A percentile compares a stretch with the other conserved stretches of the same genome.
These are phyloP conservation scores for Alternaria brassicicola DNA, from an alignment of 2,329 filamentous ascomycete species.

Conservation along the genomic window DNA sequence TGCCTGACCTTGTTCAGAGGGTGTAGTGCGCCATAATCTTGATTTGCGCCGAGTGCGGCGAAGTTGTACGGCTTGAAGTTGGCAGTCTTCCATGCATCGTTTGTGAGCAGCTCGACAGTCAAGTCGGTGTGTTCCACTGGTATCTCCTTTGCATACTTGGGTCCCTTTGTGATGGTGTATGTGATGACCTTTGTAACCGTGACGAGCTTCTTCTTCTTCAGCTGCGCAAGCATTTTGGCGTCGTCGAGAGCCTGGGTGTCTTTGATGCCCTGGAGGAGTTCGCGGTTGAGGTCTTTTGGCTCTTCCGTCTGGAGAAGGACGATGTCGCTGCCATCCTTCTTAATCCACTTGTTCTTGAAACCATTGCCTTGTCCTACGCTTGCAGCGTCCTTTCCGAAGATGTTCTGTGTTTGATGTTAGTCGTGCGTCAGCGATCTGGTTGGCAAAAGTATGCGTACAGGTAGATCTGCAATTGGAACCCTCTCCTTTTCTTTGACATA, in stretches of 20 bases:
- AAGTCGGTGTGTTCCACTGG: slow-evolving; percentile 93
- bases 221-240: slow-evolving; percentile 75
- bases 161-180: slow-evolving; percentile 83
- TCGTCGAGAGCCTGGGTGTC: slow-evolving; percentile 72
- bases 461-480: slow-evolving; percentile 55
- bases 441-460: slow-evolving; percentile 40
- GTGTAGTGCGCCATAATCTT: slow-evolving; percentile 57
- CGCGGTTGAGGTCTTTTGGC: slow-evolving; percentile 79
- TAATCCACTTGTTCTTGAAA: slow-evolving; percentile 76
- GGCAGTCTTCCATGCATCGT: slow-evolving; percentile 88
- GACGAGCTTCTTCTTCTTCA: slow-evolving; percentile 92
- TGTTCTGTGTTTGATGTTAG: slow-evolving; percentile 53
- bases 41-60: slow-evolving; percentile 72
- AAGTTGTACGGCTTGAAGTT: slow-evolving; percentile 87
- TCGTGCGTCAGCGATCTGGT: not conserved
- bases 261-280: slow-evolving; percentile 76
- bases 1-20: slow-evolving; percentile 88
- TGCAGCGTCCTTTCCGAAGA: slow-evolving; percentile 75
- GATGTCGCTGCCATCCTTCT: slow-evolving; percentile 64
- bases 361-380: slow-evolving; percentile 94
- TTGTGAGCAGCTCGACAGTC: slow-evolving; percentile 88
- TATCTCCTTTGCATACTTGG: slow-evolving; percentile 87
- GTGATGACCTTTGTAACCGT: slow-evolving; percentile 81
- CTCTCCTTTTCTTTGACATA: slow-evolving; percentile 54
- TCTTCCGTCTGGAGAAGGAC: slow-evolving; percentile 64